Conservation (phyloP, 768 basidiomycete genomes). For the Gyrodon lividus region DNA sequence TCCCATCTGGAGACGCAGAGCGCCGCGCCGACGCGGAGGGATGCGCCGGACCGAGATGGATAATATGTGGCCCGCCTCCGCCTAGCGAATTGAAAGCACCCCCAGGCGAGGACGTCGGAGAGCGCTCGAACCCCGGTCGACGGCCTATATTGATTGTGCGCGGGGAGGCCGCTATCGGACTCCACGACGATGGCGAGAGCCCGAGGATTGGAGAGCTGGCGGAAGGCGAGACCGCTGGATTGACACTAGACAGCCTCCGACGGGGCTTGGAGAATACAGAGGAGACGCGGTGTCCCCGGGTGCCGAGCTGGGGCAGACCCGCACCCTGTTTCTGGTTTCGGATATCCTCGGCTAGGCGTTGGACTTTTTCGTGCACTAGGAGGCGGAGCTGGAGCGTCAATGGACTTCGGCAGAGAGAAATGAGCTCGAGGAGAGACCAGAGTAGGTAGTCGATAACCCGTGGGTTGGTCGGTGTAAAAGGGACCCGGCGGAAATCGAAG, state of each 20-base stretch:
- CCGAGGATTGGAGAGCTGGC: conserved; percentile 44
- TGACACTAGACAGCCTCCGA: conserved; percentile 38
- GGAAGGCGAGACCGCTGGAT: conserved; percentile 40
- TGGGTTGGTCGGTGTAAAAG: conserved; percentile 37
- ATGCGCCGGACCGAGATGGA: conserved; percentile 59
- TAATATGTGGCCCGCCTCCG: conserved; percentile 43
- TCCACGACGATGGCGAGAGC: conserved; percentile 28
- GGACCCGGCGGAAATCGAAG: conserved; percentile 1
- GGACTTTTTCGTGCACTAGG: conserved; percentile 63
- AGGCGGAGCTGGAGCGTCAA: conserved; percentile 64
- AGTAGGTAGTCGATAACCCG: conserved; percentile 67
- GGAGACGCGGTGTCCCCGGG: conserved; percentile 43
- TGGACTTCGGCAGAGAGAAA: conserved; percentile 61
- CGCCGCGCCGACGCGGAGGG: conserved; percentile 16
- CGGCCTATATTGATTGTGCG: conserved; percentile 24
- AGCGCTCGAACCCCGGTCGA: conserved; percentile 43
- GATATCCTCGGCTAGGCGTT: conserved; percentile 52
- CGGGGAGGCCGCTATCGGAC: conserved; percentile 14
- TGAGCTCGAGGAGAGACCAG: conserved; percentile 70
- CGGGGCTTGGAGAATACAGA: conserved; percentile 60
- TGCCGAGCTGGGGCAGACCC: conserved; percentile 24
- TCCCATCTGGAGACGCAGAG: background rate
- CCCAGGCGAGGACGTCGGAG: conserved; percentile 37
- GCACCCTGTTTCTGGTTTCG: conserved; percentile 27
- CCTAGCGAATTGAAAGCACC: conserved; percentile 23